phyloP scores from a whole-genome alignment of 176 grass and related monocot genomes.

The Lolium perenne region DNA sequence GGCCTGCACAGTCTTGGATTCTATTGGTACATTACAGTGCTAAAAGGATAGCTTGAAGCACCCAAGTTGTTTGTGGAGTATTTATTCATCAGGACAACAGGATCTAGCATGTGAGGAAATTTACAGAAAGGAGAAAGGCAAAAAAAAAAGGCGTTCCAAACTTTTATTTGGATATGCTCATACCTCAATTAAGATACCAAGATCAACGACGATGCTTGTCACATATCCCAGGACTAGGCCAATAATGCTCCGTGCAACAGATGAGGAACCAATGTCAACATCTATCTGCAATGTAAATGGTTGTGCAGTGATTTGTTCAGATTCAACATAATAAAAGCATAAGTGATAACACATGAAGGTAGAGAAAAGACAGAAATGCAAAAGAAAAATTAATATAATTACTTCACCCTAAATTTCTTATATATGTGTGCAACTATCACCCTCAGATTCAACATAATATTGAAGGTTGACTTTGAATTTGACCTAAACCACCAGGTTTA shows the following conservation, averaged over 20 bases:
- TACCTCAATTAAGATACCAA: conserved; percentile 97
- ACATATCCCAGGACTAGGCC: conserved; percentile 94
- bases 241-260: conserved; percentile 94
- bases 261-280: conserved; percentile 96
- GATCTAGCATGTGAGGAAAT: conserved; percentile 16
- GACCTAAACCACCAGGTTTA: conserved; percentile 2
- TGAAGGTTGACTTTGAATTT: neutral
- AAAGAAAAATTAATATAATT: conserved; percentile 5
- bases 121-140: neutral
- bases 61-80: conserved; percentile 10
- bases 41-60: neutral
- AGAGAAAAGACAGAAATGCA: neutral
- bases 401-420: neutral
- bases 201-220: conserved; percentile 93
- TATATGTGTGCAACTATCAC: neutral
- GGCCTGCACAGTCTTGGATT: neutral
- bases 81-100: neutral
- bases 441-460: too few species aligned
- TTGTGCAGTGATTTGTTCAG: conserved; percentile 9
- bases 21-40: neutral
- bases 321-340: conserved; percentile 25
- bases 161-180: conserved; percentile 1
- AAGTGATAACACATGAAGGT: neutral
- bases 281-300: conserved; percentile 78
- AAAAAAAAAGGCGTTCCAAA: neutral